Evolutionary conservation across 148 eudicot species (phyloP).

Genomic region (Persicaria tinctoria): DNA sequence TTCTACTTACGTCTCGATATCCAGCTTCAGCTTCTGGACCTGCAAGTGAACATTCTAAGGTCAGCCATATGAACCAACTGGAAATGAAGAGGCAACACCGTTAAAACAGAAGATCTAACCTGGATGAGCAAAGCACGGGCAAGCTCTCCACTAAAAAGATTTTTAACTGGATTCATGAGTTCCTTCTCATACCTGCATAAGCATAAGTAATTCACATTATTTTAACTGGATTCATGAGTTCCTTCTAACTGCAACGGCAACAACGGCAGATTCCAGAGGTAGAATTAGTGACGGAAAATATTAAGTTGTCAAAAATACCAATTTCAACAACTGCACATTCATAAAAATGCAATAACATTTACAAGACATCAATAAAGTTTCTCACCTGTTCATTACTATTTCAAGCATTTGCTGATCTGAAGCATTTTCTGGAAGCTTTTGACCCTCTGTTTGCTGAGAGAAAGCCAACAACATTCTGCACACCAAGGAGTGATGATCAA

Average conservation of each 20-base stretch:
- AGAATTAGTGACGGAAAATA: background rate
- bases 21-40: conserved; percentile 98
- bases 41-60: conserved; percentile 24
- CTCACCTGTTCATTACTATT: conserved; percentile 78
- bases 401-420: conserved; percentile 94
- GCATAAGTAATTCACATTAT: conserved; percentile 12
- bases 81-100: background rate
- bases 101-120: conserved; percentile 32
- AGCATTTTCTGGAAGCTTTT: conserved; percentile 53
- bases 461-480: conserved; percentile 89
- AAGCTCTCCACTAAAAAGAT: conserved; percentile 82
- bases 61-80: conserved; percentile 15
- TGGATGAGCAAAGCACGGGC: conserved; percentile 93
- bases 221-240: background rate
- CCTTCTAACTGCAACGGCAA: background rate
- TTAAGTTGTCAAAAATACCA: background rate
- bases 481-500: conserved; percentile 12
- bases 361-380: background rate
- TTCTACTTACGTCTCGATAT: conserved; percentile 85
- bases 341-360: background rate
- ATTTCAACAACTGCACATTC: background rate
- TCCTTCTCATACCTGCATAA: conserved; percentile 89
- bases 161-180: conserved; percentile 79
- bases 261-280: background rate
- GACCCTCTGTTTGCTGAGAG: conserved; percentile 78